Evolutionary conservation across 768 basidiomycete genomes (phyloP).

Genomic region (Neoboletus brunneissimus): DNA sequence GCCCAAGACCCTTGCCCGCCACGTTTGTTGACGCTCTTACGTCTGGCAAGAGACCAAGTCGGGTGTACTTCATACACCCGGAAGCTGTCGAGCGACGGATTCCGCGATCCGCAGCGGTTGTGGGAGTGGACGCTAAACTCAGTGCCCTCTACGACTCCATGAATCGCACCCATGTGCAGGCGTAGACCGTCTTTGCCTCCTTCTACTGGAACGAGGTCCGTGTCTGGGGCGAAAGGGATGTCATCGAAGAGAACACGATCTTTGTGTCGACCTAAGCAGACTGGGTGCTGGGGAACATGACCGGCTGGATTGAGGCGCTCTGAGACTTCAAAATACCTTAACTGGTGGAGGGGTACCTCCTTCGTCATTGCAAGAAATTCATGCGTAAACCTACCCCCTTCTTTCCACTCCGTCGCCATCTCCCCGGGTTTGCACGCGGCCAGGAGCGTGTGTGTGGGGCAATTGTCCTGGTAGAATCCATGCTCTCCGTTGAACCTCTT

Average conservation of each 20-base stretch:
- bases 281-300: slow-evolving; percentile 42
- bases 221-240: slow-evolving; percentile 53
- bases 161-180: slow-evolving; percentile 56
- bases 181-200: slow-evolving; percentile 42
- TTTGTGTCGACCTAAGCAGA: slow-evolving; percentile 49
- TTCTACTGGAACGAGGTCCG: slow-evolving; percentile 44
- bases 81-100: slow-evolving; percentile 50
- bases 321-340: slow-evolving; percentile 49
- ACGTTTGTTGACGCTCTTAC: slow-evolving; percentile 35
- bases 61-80: slow-evolving; percentile 52
- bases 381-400: slow-evolving; percentile 60
- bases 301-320: slow-evolving; percentile 39
- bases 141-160: slow-evolving; percentile 62
- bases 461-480: slow-evolving; percentile 44
- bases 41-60: slow-evolving; percentile 55
- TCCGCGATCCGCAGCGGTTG: slow-evolving; percentile 57
- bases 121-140: slow-evolving; percentile 62
- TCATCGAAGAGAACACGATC: slow-evolving; percentile 53
- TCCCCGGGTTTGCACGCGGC: slow-evolving; percentile 55
- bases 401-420: slow-evolving; percentile 57
- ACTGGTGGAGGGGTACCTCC: slow-evolving; percentile 49
- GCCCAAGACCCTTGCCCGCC: slow-evolving; percentile 52
- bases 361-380: slow-evolving; percentile 49
- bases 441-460: slow-evolving; percentile 50
- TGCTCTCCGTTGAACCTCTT: slow-evolving; percentile 34